Evolutionary conservation across 1,139 yeast genomes (phyloP).

Genomic region (Yamadazyma sp.): DNA sequence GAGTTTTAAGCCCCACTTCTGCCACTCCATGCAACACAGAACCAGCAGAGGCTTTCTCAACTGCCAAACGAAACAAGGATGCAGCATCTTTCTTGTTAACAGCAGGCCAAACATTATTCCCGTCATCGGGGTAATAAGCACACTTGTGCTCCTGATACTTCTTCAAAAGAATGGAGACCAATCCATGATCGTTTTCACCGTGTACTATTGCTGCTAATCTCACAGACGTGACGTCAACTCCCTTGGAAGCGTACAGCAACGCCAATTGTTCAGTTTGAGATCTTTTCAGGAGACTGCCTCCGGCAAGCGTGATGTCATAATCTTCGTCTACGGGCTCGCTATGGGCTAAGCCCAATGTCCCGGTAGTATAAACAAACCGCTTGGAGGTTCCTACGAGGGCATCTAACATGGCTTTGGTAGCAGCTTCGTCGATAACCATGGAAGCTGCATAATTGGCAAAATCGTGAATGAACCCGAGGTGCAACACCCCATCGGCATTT

Average conservation of each 20-base stretch:
- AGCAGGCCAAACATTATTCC: constrained; percentile 27
- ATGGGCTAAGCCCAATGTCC: constrained; percentile 12
- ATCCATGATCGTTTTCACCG: constrained; percentile 21
- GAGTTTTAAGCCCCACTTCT: constrained; percentile 18
- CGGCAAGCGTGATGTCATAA: neutral
- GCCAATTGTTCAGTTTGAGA: constrained; percentile 8
- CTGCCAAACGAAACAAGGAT: constrained; percentile 18
- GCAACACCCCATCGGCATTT: constrained; percentile 30
- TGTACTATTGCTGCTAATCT: constrained; percentile 30
- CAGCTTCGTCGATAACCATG: constrained; percentile 17
- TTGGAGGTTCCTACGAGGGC: constrained; percentile 21
- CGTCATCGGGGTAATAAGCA: constrained; percentile 23
- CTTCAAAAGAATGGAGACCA: constrained; percentile 14
- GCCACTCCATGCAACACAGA: constrained; percentile 21
- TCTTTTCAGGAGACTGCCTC: constrained; percentile 5
- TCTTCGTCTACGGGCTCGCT: constrained; percentile 10
- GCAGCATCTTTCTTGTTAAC: constrained; percentile 30
- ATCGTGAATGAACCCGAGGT: constrained; percentile 23
- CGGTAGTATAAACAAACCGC: constrained; percentile 18
- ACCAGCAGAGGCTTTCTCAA: constrained; percentile 26
- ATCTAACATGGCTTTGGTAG: constrained; percentile 20
- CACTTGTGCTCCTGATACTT: constrained; percentile 15
- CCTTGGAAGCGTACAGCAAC: constrained; percentile 17
- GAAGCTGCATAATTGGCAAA: no score
- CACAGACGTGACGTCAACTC: constrained; percentile 19